Base-by-base conservation (phyloP, 2,329 filamentous ascomycete genomes). In the Orbilia brochopaga region DNA sequence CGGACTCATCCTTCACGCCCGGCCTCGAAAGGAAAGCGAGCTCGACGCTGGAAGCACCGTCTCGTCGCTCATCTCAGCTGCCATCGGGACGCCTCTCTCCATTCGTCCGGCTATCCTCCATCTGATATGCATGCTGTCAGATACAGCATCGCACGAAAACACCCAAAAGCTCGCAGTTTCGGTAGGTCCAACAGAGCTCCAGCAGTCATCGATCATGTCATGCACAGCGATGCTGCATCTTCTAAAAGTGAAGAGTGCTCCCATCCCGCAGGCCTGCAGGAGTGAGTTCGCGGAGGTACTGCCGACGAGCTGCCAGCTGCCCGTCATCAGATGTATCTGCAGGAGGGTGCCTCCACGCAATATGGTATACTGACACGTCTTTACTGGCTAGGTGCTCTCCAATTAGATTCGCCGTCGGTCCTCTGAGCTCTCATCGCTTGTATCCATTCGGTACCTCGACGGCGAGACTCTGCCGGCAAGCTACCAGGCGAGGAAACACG, bases 301-400 rank as follows among this genome's bases (percentile, higher is more conserved):
- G 37, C 37, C 37, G 37, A 42, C 8, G 37, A 13, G 37, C 37
- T 42, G 13, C n/a, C 37, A 6, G 37, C 37, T 42, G 37, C 37
- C 37, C n/a, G 37, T 42, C 37, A 42, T 42, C 37, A 42, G 46
- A 7, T 51, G 3, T 48, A 35, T 59, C 50, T 70, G 66, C 66
- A 70, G 30, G 54, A 60, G 59, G 56, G 66, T 70, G 59, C 66
- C 59, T 64, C 63, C 52, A 51, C 57, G 54, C 54, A 53, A 52
- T 55, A 51, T 37, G 51, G 53, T 42, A 37, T 42, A 70, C 66
- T 70, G 66, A 70, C 66, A 70, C 66, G 66, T 70, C 66, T 51
- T 51, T 59, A 64, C 59, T 53, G 59, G 42, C 32, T 37, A 59
- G 42, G 23, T 23, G 13, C 30, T 70, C 59, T 55, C 56, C 56